phyloP scores from a whole-genome alignment of 2,329 filamentous ascomycete species.

The Colletotrichum neosansevieriae region DNA sequence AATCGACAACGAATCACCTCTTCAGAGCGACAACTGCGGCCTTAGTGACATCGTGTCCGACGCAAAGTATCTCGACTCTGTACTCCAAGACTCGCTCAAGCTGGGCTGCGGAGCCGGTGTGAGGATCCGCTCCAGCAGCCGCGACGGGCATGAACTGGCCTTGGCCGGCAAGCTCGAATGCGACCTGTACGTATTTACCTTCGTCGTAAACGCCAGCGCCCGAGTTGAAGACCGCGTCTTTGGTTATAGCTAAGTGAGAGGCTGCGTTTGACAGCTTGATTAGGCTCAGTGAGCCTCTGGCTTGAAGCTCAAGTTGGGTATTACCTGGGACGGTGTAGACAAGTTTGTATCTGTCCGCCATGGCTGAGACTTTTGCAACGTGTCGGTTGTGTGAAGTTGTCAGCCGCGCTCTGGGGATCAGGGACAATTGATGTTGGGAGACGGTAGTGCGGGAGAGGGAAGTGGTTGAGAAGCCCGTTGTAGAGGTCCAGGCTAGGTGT shows the following conservation, averaged over 20 bases:
- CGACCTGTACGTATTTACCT: constrained; percentile 45
- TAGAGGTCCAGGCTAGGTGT: too few species aligned
- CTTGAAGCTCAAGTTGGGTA: too few species aligned
- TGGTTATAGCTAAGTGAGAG: constrained; percentile 41
- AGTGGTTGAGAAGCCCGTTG: too few species aligned
- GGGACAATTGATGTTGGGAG: too few species aligned
- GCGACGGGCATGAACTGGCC: constrained; percentile 59
- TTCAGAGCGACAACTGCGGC: constrained; percentile 61
- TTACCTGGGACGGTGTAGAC: constrained; percentile 39
- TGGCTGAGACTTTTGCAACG: too few species aligned
- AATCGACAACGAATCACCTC: too few species aligned
- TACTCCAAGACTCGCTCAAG: constrained; percentile 61
- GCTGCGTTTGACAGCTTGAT: too few species aligned
- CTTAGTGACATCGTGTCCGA: constrained; percentile 54
- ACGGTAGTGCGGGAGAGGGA: too few species aligned
- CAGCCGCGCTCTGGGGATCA: too few species aligned
- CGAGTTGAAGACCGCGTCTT: constrained; percentile 44
- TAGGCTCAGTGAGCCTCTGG: too few species aligned
- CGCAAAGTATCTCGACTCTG: constrained; percentile 60
- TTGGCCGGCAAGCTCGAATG: constrained; percentile 51
- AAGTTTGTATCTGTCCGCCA: constrained; percentile 35
- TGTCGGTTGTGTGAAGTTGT: too few species aligned
- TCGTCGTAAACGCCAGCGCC: constrained; percentile 45
- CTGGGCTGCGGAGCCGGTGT: constrained; percentile 57
- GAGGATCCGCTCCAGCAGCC: constrained; percentile 57